Base-by-base conservation (phyloP, 177 flowering plant species). In the Vitis hybrid region DNA sequence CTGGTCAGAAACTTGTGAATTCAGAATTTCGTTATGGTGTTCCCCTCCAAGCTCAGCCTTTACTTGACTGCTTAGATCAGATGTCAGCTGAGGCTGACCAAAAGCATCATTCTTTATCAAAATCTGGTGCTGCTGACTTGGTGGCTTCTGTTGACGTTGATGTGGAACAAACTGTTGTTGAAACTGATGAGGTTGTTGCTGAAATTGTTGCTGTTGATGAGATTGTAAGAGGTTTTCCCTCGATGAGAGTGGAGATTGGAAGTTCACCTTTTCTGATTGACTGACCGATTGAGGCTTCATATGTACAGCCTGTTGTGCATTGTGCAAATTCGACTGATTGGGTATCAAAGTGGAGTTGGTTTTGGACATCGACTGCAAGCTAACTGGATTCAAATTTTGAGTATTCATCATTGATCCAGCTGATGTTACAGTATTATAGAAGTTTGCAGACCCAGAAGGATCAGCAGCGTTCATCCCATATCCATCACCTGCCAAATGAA, bases 391-490 rank as follows among this genome's bases (percentile, higher is more conserved):
- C 71, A 77, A 6, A 66, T 76, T 85, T 74, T 86, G 93, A 75
- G 79, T 75, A 70, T 79, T 87, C 80, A 79, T 81, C 74, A 81
- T 50, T 63, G 90, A 75, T 60, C 89, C 93, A 74, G 60, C 76
- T 69, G 90, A 68, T 21, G 92, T 75, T 48, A 74, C 83, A 68
- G 87, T 66, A 26, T 75, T 83, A 78, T 80, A 89, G 62, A 89
- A 74, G 74, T 84, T 93, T 66, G 91, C 97, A 56, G 97, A 71
- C 23, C 82, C 90, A 77, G 90, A 82, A 64, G 89, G 60, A 78
- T 91, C 93, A 72, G 85, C 45, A 75, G 71, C 72, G 67, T 71
- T 79, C 70, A 80, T 67, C 55, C 86, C 87, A 82, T 80, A 88
- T 34, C 81, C 85, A 82, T 89, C 97, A 76, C 92, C 95, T 86